These are phyloP conservation scores for Tilletia indica DNA, from an alignment of 1,284 basidiomycete species.

Conservation along the genomic window DNA sequence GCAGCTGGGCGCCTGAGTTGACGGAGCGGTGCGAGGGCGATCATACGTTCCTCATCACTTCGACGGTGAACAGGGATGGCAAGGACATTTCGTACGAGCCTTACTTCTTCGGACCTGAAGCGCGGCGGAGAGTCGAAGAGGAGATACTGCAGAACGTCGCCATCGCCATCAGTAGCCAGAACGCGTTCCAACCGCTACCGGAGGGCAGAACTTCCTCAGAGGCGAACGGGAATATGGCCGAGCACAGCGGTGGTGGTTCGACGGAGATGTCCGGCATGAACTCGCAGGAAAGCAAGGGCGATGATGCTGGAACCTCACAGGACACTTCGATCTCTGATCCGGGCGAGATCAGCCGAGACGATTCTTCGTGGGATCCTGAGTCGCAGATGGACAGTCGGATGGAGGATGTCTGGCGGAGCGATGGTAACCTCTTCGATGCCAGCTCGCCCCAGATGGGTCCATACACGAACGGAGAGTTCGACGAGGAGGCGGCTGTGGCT, in stretches of 20 bases:
- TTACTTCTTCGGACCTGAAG: slow-evolving; percentile 43
- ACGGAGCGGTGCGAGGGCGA: slow-evolving; percentile 8
- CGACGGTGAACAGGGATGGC: slow-evolving; percentile 40
- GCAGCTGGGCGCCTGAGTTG: background rate
- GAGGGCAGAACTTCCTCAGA: background rate
- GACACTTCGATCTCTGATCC: background rate
- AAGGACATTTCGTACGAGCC: slow-evolving; percentile 42
- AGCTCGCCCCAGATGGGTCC: slow-evolving; percentile 28
- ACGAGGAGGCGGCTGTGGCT: slow-evolving; percentile 76
- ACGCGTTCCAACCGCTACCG: slow-evolving; percentile 7
- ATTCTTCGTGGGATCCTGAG: slow-evolving; percentile 22
- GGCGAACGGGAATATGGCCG: background rate
- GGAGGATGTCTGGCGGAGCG: slow-evolving; percentile 20
- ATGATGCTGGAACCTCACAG: background rate
- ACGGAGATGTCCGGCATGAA: no score
- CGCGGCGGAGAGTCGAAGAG: slow-evolving; percentile 35
- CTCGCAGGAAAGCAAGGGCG: background rate
- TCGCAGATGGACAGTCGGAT: slow-evolving; percentile 19
- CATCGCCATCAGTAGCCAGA: slow-evolving; percentile 37
- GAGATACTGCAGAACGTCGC: slow-evolving; percentile 53
- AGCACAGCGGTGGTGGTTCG: background rate
- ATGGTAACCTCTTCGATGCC: slow-evolving; percentile 9
- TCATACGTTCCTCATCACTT: slow-evolving; percentile 13
- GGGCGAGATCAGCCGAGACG: slow-evolving; percentile 13
- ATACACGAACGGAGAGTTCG: slow-evolving; percentile 29